Base-by-base conservation (phyloP, 2,329 filamentous ascomycete genomes). In the Sporothrix variecibatus region DNA sequence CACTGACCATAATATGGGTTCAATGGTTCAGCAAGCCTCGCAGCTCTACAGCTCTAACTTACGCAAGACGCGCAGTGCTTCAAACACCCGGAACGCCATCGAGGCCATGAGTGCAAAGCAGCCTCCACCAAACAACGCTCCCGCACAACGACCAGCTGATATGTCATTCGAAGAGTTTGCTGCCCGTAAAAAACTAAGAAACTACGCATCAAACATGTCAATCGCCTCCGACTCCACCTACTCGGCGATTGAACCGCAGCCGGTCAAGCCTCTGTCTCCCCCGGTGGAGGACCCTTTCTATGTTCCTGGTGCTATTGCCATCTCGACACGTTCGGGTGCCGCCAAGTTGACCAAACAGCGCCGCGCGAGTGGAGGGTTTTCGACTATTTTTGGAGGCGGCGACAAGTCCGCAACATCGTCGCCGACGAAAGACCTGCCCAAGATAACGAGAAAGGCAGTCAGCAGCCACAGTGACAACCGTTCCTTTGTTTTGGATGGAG, bases 41-140 rank as follows among this genome's bases (percentile, higher is more conserved):
- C 31, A 43, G 20, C 58, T 49, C 15, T 58, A 56, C 3, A 51
- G 46, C 28, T 20, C 72, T 1, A 60, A 71, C 17, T 49, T 76
- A 15, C 73, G 76, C 4, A 76, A 76, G 69, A 70, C 73, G 5
- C 75, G 76, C 28, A 76, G 76, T 71, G 71, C 69, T 9, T 76
- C 75, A 3, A 75, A 74, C 5, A 65, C 71, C 3, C 31, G 51
- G 6, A 65, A 49, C 20, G 28, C 26, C 1, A 40, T n/a, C 9
- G 43, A 68, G 1, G 67, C 67, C 5, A 70, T 40, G 67, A 38
- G 34, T 43, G 56, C 28, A 6, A 65, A 71, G 15, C 72, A 40
- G 23, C 43, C 31, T 46, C 62, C 38, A 4, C 2, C 34, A 1
- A 28, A 28, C n/a, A 46, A 28, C 43, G 40, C 9, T 17, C 38